phyloP scores from a whole-genome alignment of 257 asterid species.

The Solanum okadae region DNA sequence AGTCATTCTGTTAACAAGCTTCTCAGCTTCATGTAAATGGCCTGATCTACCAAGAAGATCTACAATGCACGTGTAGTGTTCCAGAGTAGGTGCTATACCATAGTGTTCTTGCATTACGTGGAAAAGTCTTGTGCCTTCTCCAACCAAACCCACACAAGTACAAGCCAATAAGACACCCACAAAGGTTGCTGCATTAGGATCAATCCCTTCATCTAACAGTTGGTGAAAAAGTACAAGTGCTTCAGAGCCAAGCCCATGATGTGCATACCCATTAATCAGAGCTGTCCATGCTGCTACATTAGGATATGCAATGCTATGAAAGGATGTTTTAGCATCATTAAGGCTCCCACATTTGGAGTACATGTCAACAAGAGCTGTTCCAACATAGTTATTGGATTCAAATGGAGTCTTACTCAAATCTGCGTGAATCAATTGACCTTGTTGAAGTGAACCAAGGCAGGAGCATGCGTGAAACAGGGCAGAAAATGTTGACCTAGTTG shows the following conservation, averaged over 20 bases:
- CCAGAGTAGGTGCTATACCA: slow-evolving; percentile 41
- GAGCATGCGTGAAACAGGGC: slow-evolving; percentile 57
- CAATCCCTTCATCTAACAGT: slow-evolving; percentile 37
- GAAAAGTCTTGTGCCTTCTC: slow-evolving; percentile 42
- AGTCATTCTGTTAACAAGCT: slow-evolving; percentile 41
- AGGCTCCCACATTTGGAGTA: slow-evolving; percentile 83
- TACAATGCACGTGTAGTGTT: slow-evolving; percentile 70
- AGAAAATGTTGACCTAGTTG: slow-evolving; percentile 61
- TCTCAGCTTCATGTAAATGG: slow-evolving; percentile 56
- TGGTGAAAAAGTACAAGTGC: slow-evolving; percentile 40
- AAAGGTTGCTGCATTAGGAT: slow-evolving; percentile 75
- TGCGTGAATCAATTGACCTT: slow-evolving; percentile 55
- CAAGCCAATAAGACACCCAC: slow-evolving; percentile 64
- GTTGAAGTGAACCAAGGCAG: slow-evolving; percentile 54
- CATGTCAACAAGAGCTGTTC: slow-evolving; percentile 76
- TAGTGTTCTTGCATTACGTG: slow-evolving; percentile 37
- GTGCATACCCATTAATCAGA: slow-evolving; percentile 49
- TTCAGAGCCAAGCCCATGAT: slow-evolving; percentile 47
- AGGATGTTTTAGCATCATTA: slow-evolving; percentile 42
- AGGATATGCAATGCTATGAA: slow-evolving; percentile 41
- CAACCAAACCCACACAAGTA: slow-evolving; percentile 41
- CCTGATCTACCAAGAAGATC: slow-evolving; percentile 77
- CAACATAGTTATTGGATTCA: slow-evolving; percentile 40
- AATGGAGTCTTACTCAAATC: slow-evolving; percentile 61
- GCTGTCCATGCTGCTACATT: slow-evolving; percentile 79